Evolutionary conservation across 441 rosid species (phyloP).

Genomic region (Jatropha podagrica): DNA sequence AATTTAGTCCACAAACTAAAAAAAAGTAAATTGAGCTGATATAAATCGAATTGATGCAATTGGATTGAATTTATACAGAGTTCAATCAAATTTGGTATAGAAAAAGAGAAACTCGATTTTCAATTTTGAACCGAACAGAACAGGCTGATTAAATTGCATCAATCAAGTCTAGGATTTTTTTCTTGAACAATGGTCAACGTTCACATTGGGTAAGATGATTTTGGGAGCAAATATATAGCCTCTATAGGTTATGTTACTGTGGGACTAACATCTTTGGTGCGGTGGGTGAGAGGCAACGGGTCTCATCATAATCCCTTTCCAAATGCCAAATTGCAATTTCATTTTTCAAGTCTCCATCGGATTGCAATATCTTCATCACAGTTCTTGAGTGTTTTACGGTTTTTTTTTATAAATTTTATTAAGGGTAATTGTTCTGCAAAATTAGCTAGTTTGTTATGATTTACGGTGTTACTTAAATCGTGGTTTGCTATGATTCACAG

Average conservation of each 20-base stretch:
- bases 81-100: no score
- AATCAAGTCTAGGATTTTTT: slow-evolving; percentile 24
- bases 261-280: slow-evolving; percentile 26
- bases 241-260: slow-evolving; percentile 3
- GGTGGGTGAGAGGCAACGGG: slow-evolving; percentile 54
- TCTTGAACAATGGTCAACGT: background rate
- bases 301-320: slow-evolving; percentile 36
- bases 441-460: no score
- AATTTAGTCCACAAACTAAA: no score
- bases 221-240: background rate
- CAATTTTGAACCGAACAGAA: no score
- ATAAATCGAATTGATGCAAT: no score
- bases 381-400: background rate
- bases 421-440: no score
- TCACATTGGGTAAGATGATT: slow-evolving; percentile 10
- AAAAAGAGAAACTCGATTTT: no score
- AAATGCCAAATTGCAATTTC: slow-evolving; percentile 8
- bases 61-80: no score
- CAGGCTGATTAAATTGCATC: slow-evolving; percentile 12
- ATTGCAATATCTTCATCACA: background rate
- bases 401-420: no score
- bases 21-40: no score
- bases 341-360: slow-evolving; percentile 26
- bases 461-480: no score
- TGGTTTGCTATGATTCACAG: no score